Percentiles rank a stretch among this genome's conserved stretches.
Conservation (phyloP, 345 rosid genomes). For the Eucalyptus erythrocorys region DNA sequence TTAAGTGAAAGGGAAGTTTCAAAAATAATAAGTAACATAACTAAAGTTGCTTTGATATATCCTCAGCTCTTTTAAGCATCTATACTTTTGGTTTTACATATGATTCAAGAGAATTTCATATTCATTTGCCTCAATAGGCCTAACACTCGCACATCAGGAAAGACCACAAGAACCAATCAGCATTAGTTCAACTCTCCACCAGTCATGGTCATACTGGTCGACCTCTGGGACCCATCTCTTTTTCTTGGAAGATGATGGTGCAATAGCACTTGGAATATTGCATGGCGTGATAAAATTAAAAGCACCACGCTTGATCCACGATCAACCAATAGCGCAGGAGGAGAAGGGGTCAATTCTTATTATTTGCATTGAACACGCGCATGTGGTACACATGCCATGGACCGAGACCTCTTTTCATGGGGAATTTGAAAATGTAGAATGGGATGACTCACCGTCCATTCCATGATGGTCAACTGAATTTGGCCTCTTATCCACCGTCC, state of each 20-base stretch:
- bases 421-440: background rate
- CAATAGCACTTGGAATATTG: background rate
- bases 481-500: background rate
- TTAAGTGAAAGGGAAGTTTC: background rate
- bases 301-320: background rate
- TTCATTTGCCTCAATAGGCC: background rate
- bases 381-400: background rate
- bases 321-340: background rate
- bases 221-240: background rate
- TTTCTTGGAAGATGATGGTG: background rate
- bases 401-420: background rate
- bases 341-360: background rate
- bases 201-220: background rate
- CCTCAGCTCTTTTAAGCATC: background rate
- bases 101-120: background rate
- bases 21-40: background rate
- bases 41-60: background rate
- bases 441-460: background rate
- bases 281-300: background rate
- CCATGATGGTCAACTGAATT: no score
- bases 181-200: background rate
- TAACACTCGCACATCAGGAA: background rate
- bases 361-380: background rate
- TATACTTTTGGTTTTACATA: background rate
- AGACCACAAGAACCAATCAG: background rate